A percentile compares a stretch with the other conserved stretches of the same genome.
Conservation (phyloP, 768 basidiomycete species). For the Tulasnella sp. region DNA sequence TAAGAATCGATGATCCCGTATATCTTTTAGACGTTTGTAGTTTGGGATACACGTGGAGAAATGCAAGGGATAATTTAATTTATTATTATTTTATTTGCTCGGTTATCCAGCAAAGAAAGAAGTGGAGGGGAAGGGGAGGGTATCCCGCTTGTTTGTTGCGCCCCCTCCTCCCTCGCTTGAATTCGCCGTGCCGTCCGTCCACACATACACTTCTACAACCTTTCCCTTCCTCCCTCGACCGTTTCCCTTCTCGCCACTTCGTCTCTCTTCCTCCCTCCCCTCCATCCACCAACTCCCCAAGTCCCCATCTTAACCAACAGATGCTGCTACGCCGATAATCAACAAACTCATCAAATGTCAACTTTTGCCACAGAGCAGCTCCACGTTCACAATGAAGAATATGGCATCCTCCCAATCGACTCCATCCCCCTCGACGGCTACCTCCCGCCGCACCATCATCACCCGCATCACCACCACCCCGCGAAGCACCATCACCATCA, state of each 20-base stretch:
- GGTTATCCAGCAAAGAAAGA: background rate
- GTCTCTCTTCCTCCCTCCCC: background rate
- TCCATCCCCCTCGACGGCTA: slow-evolving; percentile 10
- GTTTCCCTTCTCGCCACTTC: slow-evolving; percentile 1
- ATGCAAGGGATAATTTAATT: background rate
- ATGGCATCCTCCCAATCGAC: slow-evolving; percentile 17
- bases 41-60: background rate
- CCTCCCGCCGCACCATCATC: background rate
- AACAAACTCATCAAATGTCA: background rate
- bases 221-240: background rate
- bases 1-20: background rate
- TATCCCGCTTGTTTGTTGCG: background rate
- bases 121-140: background rate
- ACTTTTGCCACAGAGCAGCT: slow-evolving; percentile 14
- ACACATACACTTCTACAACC: background rate
- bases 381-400: slow-evolving; percentile 17
- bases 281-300: background rate
- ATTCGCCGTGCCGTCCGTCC: background rate
- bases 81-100: background rate
- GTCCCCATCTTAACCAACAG: background rate
- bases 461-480: background rate
- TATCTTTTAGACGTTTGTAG: background rate
- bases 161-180: background rate
- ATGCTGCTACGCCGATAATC: background rate
- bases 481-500: background rate